Conservation (phyloP, 129 eudicot genomes). For the Deinandra increscens region DNA sequence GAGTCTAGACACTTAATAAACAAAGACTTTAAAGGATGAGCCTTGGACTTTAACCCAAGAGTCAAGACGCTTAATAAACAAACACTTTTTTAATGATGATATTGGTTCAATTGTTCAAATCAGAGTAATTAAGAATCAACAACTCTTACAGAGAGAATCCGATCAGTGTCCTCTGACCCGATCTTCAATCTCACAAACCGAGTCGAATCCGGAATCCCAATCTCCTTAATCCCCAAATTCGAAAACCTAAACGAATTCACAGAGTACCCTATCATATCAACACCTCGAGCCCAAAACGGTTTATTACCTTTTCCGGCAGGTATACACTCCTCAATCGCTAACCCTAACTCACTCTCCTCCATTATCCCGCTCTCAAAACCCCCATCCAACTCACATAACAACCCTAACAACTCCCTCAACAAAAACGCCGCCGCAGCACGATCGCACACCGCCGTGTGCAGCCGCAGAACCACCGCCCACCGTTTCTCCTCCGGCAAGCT, state of each 20-base stretch:
- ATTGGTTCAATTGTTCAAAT: neutral
- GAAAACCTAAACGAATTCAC: slow-evolving; percentile 73
- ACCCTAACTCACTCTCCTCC: slow-evolving; percentile 40
- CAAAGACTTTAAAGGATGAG: too few relatives aligned
- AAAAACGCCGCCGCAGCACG: slow-evolving; percentile 55
- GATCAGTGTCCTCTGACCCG: slow-evolving; percentile 47
- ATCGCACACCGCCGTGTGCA: slow-evolving; percentile 82
- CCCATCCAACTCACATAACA: slow-evolving; percentile 21
- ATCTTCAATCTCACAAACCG: slow-evolving; percentile 51
- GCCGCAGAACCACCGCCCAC: slow-evolving; percentile 53
- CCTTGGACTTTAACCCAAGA: too few relatives aligned
- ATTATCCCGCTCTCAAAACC: slow-evolving; percentile 1
- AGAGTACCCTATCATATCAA: slow-evolving; percentile 81
- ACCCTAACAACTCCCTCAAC: slow-evolving; percentile 46
- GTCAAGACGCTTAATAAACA: too few relatives aligned
- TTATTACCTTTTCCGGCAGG: slow-evolving; percentile 64
- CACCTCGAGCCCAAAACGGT: slow-evolving; percentile 88
- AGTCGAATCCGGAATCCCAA: slow-evolving; percentile 44
- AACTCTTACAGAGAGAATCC: slow-evolving; percentile 49
- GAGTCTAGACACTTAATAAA: too few relatives aligned
- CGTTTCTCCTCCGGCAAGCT: slow-evolving; percentile 26
- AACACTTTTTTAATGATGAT: too few relatives aligned
- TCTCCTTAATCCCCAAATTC: slow-evolving; percentile 46
- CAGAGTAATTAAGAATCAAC: neutral
- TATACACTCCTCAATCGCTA: slow-evolving; percentile 68